Base-by-base conservation (phyloP, 1,284 basidiomycete genomes). In the Tremellales sp. region DNA sequence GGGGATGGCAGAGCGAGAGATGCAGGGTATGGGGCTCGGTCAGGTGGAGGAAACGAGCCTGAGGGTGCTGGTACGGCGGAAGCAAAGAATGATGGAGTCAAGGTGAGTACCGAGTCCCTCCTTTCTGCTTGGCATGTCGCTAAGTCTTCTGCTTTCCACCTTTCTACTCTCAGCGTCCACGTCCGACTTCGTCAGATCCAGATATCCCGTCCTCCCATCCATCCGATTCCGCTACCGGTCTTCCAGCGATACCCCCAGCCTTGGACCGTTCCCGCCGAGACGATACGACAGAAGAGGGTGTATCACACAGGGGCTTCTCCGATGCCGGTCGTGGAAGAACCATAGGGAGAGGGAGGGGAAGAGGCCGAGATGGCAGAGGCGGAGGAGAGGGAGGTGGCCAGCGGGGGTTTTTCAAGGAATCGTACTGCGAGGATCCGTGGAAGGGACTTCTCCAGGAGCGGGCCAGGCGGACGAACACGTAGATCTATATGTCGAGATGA, bases 401-500 rank as follows among this genome's bases (percentile, higher is more conserved):
- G 14, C 21, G 40, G 29, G 61, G 60, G 5, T 63, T 58, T 43
- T 66, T 58, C 50, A 57, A 61, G 29, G 57, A 60, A 28, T 63
- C 61, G 47, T 65, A 63, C 45, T 58, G 58, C 40, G 57, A 68
- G 41, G 63, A 68, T 44, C 66, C 66, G 10, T 68, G 66, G 66
- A 47, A 47, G 45, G 45, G 51, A 5, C 43, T 67, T 35, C 39
- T 56, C 25, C 46, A 49, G 26, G 27, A 24, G 13, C 19, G 42
- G 31, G 37, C 37, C n/a, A 14, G 34, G 34, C 34, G 34, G 34
- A n/a, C n/a, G n/a, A n/a, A n/a, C n/a, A n/a, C n/a, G n/a, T n/a
- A n/a, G n/a, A n/a, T n/a, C n/a, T n/a, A n/a, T n/a, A n/a, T n/a
- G n/a, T n/a, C n/a, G n/a, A n/a, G n/a, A n/a, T n/a, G n/a, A n/a